Percentiles rank a stretch among this genome's conserved stretches.
phyloP scores from a whole-genome alignment of 257 asterid species.

The Rhazya stricta region DNA sequence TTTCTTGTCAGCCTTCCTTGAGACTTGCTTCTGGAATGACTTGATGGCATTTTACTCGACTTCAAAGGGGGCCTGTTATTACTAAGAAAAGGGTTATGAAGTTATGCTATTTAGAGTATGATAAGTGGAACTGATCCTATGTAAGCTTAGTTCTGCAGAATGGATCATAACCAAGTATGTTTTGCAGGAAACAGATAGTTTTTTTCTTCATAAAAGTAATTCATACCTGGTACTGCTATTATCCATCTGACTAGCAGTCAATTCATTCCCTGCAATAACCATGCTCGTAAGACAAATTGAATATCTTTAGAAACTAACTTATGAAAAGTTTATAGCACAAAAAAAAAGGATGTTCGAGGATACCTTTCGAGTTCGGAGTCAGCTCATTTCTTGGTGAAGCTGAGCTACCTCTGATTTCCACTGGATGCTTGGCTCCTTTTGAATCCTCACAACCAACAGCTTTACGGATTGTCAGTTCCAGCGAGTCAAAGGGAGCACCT shows the following conservation, averaged over 20 bases:
- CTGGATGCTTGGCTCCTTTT: neutral
- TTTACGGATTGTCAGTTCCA: constrained; percentile 48
- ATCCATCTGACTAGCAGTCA: constrained; percentile 29
- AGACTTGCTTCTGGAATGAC: constrained; percentile 33
- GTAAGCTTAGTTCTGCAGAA: neutral
- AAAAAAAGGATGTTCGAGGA: constrained; percentile 8
- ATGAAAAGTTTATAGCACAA: neutral
- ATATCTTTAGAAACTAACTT: constrained; percentile 1
- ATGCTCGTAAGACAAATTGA: constrained; percentile 45
- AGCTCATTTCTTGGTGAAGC: constrained; percentile 14
- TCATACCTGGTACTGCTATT: constrained; percentile 46
- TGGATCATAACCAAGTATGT: neutral
- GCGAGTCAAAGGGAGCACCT: constrained; percentile 39
- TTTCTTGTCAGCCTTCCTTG: constrained; percentile 72
- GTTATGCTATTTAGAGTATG: too few relatives aligned
- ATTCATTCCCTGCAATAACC: constrained; percentile 33
- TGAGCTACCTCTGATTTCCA: neutral
- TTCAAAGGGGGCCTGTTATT: constrained; percentile 45
- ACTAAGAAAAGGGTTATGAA: constrained; percentile 1
- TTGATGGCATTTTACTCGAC: constrained; percentile 33
- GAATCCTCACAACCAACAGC: constrained; percentile 46
- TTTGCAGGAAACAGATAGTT: neutral
- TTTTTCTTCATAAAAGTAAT: neutral
- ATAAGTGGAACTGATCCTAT: neutral
- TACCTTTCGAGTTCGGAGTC: constrained; percentile 72